phyloP scores from a whole-genome alignment of 2,329 filamentous ascomycete genomes.

The Intubia oerlemansii region DNA sequence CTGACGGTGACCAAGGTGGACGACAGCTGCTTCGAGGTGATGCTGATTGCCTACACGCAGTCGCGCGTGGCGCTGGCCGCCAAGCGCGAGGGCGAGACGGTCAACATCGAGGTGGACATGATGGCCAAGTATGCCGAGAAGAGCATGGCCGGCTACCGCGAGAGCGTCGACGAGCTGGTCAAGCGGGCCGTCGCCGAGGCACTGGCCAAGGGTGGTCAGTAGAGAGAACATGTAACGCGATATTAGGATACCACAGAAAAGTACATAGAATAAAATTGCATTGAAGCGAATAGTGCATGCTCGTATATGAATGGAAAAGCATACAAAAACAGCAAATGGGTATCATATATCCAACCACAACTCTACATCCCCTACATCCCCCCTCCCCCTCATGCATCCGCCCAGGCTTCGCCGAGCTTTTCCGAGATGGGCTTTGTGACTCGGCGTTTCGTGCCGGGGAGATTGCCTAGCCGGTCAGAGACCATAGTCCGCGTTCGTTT shows the following conservation, averaged over 20 bases:
- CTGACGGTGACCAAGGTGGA: slow-evolving; percentile 77
- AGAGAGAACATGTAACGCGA: slow-evolving; percentile 1
- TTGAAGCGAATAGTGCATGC: neutral
- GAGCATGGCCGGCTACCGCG: slow-evolving; percentile 58
- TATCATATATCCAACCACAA: too few species aligned
- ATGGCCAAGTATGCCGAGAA: slow-evolving; percentile 75
- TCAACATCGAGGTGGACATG: slow-evolving; percentile 89
- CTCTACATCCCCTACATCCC: too few species aligned
- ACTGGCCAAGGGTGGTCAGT: too few species aligned
- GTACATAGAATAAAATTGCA: neutral
- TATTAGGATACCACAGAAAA: too few species aligned
- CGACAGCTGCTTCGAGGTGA: slow-evolving; percentile 87
- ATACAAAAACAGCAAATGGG: neutral
- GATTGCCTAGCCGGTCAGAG: slow-evolving; percentile 27
- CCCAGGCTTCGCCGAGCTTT: slow-evolving; percentile 56
- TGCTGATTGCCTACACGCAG: slow-evolving; percentile 95
- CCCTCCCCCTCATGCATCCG: too few species aligned
- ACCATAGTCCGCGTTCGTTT: slow-evolving; percentile 41
- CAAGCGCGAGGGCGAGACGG: slow-evolving; percentile 59
- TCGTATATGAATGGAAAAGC: neutral
- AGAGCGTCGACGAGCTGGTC: slow-evolving; percentile 47
- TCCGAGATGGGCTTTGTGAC: slow-evolving; percentile 42
- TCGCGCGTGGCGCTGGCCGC: slow-evolving; percentile 66
- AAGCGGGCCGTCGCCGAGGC: slow-evolving; percentile 54
- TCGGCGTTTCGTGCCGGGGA: slow-evolving; percentile 46